A percentile compares a stretch with the other conserved stretches of the same genome.
Conservation (phyloP, 1,139 yeast genomes). For the Blastobotrys aristatus region DNA sequence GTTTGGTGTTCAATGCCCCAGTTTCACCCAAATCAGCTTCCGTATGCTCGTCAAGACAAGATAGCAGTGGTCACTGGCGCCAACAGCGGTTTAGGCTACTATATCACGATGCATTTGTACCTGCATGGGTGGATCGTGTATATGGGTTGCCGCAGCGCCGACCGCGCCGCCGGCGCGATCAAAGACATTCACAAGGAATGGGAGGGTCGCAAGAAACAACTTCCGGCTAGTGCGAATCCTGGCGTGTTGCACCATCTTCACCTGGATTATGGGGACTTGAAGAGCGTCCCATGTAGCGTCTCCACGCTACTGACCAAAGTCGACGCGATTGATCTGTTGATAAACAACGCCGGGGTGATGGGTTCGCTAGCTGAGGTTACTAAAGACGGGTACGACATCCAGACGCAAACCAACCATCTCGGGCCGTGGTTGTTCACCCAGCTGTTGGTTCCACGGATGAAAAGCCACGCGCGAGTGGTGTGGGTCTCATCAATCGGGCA, state of each 20-base stretch:
- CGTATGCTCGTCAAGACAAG: conserved; percentile 22
- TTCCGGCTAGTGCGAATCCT: conserved; percentile 21
- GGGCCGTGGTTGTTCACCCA: conserved; percentile 71
- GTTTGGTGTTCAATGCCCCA: too few relatives aligned
- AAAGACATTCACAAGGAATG: conserved; percentile 54
- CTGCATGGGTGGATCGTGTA: conserved; percentile 75
- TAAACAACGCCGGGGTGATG: conserved; percentile 82
- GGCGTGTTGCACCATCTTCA: conserved; percentile 60
- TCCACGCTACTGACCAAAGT: conserved; percentile 37
- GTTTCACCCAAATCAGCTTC: conserved; percentile 23
- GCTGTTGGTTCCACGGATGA: conserved; percentile 48
- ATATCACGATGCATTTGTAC: conserved; percentile 66
- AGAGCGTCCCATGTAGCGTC: conserved; percentile 55
- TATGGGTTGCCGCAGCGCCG: conserved; percentile 61
- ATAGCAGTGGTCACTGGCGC: conserved; percentile 78
- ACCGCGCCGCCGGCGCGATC: conserved; percentile 54
- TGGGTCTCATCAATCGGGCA: conserved; percentile 71
- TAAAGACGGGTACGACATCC: conserved; percentile 70
- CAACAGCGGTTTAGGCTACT: conserved; percentile 76
- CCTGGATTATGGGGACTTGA: conserved; percentile 56
- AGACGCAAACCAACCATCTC: conserved; percentile 72
- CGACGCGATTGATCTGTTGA: conserved; percentile 51
- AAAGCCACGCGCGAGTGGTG: conserved; percentile 49
- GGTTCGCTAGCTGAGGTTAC: conserved; percentile 65
- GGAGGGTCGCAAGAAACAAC: conserved; percentile 28